Evolutionary conservation across 2,329 filamentous ascomycete species (phyloP).

Genomic region (Neofusicoccum parvum): DNA sequence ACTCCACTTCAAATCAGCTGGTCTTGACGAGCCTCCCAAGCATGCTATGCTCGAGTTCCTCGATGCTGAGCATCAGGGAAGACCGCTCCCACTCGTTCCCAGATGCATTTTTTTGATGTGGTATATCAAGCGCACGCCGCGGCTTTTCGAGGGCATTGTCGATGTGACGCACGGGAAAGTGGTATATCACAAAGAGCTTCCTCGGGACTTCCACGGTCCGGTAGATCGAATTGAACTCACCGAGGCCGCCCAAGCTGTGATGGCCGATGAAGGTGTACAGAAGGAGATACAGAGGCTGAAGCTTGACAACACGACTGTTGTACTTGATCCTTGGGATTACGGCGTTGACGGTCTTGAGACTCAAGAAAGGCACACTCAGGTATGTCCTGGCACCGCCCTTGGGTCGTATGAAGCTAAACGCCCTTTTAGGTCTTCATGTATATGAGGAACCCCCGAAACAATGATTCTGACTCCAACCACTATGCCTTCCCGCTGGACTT

Average conservation of each 20-base stretch:
- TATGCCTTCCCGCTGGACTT: neutral
- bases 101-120: neutral
- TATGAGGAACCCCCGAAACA: neutral
- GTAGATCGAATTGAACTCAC: neutral
- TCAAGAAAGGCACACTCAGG: neutral
- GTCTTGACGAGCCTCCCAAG: neutral
- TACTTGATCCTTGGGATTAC: neutral
- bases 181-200: neutral
- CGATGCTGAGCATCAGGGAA: neutral
- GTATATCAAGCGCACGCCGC: neutral
- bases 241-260: neutral
- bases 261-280: neutral
- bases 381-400: neutral
- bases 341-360: neutral
- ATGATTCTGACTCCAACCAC: neutral
- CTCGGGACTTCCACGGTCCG: neutral
- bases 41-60: neutral
- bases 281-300: neutral
- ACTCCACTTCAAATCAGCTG: neutral
- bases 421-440: neutral
- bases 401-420: neutral
- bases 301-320: neutral
- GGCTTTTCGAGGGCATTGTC: neutral
- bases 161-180: neutral
- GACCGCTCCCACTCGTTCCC: neutral